phyloP scores from a whole-genome alignment of 2,329 filamentous ascomycete genomes.

The Exophiala aquamarina region DNA sequence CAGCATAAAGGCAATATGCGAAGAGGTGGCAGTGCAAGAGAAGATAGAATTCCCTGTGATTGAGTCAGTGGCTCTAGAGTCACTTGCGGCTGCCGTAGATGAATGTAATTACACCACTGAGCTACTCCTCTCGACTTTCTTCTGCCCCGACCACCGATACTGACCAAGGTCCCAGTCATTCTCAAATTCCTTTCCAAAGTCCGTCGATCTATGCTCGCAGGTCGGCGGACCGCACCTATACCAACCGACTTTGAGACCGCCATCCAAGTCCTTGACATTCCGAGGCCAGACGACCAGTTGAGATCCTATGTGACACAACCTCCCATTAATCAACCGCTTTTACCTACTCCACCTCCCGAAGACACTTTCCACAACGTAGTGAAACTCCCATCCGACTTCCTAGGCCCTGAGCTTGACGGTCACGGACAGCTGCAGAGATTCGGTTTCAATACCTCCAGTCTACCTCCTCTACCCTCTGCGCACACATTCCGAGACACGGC shows the following conservation, averaged over 20 bases:
- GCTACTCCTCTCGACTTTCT: too few species aligned
- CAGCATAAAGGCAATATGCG: conserved; percentile 47
- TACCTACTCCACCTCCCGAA: conserved; percentile 42
- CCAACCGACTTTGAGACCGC: conserved; percentile 60
- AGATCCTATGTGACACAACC: conserved; percentile 32
- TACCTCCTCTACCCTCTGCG: conserved; percentile 62
- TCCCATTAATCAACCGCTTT: conserved; percentile 30
- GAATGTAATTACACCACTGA: too few species aligned
- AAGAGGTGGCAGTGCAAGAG: conserved; percentile 26
- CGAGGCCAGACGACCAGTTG: conserved; percentile 26
- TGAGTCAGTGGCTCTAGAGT: conserved; percentile 56
- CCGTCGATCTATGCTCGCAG: conserved; percentile 58
- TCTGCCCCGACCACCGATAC: conserved; percentile 3
- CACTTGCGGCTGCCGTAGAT: conserved; percentile 55
- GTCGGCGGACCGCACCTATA: conserved; percentile 56
- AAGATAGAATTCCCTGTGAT: conserved; percentile 35
- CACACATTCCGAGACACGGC: conserved; percentile 64
- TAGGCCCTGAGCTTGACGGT: conserved; percentile 53
- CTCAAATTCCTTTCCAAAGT: conserved; percentile 54
- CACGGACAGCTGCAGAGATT: conserved; percentile 47
- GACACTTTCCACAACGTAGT: conserved; percentile 35
- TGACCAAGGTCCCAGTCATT: conserved; percentile 35
- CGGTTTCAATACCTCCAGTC: conserved; percentile 59
- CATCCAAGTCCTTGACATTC: conserved; percentile 44
- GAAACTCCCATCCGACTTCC: conserved; percentile 40